Evolutionary conservation across 2,329 filamentous ascomycete species (phyloP), one percentile per base, ranked within the genome.

Genomic region (Calonectria hawksworthii): DNA sequence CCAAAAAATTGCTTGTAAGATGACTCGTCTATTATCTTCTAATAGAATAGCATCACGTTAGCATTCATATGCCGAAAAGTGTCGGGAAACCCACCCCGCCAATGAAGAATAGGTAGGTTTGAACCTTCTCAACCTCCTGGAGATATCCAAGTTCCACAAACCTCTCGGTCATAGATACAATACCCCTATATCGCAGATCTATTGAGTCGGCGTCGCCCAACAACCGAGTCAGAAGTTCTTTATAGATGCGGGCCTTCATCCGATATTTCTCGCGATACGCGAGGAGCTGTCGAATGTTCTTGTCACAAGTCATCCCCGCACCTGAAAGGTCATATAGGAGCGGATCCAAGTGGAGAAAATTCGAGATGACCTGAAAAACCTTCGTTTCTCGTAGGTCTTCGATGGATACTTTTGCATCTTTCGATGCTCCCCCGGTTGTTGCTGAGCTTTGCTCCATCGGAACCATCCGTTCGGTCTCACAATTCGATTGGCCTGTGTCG

Each of bases 141-240:
- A 68, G 2, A 0, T 56, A 59, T 1, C 59, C 68, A 0, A 75
- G 63, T 0, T 16, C 63, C 0, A 75, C 28, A 9, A 75, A 75
- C 18, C 44, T 75, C 6, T 75, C 52, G 0, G 44, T 52, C 0
- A 74, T 38, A 0, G 32, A 11, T 0, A 75, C 26, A 1, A 68
- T 64, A 4, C 36, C 64, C 2, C 10, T 30, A 28, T 56, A 34
- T 34, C 34, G 23, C 7, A 10, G 13, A 16, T 64, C 44, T 16
- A 28, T 38, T 5, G 59, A 36, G 6, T 14, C 2, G 2, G 1
- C 0, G 4, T 0, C 28, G 16, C 9, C 9, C 0, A 74, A 1
- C 1, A 63, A 63, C 6, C 38, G 0, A 7, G 1, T 3, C 36
- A 23, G 14, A 23, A 72, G 5, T 16, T 51, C 0, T 4, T 1